Base-by-base conservation (phyloP, 768 basidiomycete species). In the Hortiboletus flavorubellus region DNA sequence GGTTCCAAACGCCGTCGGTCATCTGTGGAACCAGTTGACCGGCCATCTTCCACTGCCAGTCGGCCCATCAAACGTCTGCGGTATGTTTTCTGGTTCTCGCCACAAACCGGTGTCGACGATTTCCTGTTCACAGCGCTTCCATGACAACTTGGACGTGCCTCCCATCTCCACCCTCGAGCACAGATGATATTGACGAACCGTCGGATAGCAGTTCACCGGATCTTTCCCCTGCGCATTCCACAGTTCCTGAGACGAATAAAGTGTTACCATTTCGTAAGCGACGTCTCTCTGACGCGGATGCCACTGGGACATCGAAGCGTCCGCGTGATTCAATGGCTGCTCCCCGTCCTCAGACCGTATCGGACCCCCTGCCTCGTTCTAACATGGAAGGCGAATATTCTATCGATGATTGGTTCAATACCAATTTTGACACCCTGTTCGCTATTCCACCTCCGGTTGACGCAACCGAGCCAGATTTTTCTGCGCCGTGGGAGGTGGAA, bases 401-500 rank as follows among this genome's bases (percentile, higher is more conserved):
- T 0, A 51, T 75, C 15, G 73, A 76, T 18, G 63, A 70, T 33
- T 77, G 76, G 77, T 74, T 73, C 40, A 58, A 68, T 21, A 52
- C 64, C 5, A 58, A 63, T 48, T 67, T 67, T 50, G 55, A 56
- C 7, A 7, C 50, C 8, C 41, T 68, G 12, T 72, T 74, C 26
- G 56, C 68, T 3, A 55, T 69, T 5, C 72, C 72, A 0, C 61
- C 59, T 30, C 59, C 61, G 0, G 68, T 69, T 14, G 58, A 65
- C 8, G 58, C 63, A 2, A 56, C 59, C 1, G 54, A 66, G 10
- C 63, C 69, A 7, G 69, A 75, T 23, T 51, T 62, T 16, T 62
- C 66, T 0, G 11, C 60, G 1, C 59, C 58, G 0, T 58, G 73
- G 53, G 69, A 77, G 29, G 68, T 78, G 12, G 64, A 75, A 21